Conservation (phyloP, 2,329 filamentous ascomycete species). For the Pezicula radicicola region DNA sequence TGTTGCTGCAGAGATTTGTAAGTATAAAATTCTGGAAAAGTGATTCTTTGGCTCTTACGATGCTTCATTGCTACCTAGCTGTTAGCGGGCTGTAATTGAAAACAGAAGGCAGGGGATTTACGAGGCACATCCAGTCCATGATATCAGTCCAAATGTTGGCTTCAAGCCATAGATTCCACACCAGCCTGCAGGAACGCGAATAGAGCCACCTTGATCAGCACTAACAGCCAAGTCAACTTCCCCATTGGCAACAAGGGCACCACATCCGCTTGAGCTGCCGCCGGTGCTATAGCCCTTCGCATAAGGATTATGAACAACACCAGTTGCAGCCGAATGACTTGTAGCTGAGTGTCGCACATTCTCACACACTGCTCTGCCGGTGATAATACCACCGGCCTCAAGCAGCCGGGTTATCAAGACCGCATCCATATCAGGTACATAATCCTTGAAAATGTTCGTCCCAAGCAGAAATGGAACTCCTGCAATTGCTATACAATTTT, state of each 20-base stretch:
- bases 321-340: constrained; percentile 42
- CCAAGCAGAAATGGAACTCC: constrained; percentile 49
- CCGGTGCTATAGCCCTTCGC: constrained; percentile 41
- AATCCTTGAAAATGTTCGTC: constrained; percentile 42
- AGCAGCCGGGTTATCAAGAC: constrained; percentile 47
- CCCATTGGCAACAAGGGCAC: constrained; percentile 39
- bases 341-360: constrained; percentile 47
- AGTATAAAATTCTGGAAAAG: neutral
- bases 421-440: constrained; percentile 44
- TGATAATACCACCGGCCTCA: constrained; percentile 44
- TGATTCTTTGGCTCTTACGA: neutral
- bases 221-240: constrained; percentile 34
- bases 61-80: neutral
- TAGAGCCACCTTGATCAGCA: constrained; percentile 20
- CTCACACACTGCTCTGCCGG: constrained; percentile 48
- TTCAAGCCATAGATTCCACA: constrained; percentile 48
- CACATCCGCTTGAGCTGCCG: constrained; percentile 44
- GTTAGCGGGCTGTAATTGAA: neutral
- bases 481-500: constrained; percentile 52
- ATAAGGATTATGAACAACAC: constrained; percentile 42
- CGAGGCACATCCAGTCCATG: constrained; percentile 10
- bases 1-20: constrained; percentile 31
- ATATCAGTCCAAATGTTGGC: constrained; percentile 29
- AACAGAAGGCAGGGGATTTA: constrained; percentile 32
- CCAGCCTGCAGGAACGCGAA: constrained; percentile 38